Base-by-base conservation (phyloP, 345 rosid species). In the Lumnitzera racemosa region DNA sequence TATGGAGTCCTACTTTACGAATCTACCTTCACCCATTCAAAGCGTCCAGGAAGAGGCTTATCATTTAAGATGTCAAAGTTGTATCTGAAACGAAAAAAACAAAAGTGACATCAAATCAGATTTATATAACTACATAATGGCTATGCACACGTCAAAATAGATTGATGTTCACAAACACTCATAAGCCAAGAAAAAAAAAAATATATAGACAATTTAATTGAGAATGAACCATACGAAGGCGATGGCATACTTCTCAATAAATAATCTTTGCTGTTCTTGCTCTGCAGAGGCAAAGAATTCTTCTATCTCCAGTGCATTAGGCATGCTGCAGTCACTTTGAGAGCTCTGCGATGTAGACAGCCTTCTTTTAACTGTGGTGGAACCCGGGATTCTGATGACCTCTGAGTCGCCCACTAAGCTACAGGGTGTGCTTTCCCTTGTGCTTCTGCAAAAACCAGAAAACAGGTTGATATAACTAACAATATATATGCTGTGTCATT, bases 61-160 rank as follows among this genome's bases (percentile, higher is more conserved):
- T 83, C 96, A 48, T 75, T 86, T 61, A 67, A 74, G 11, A 83
- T 51, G 69, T 91, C 98, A 67, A 84, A 91, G 88, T 91, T 79
- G 74, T 76, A 79, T 67, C 83, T 79, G 83, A 25, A 48, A 65
- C 12, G 24, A 12, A 3, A 25, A 17, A 11, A 29, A 16, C 15
- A 23, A 12, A 36, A 7, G 11, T 1, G 1, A 9, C 10, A 3
- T 2, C 3, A 36, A 36, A 36, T 36, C 43, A 36, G 43, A 36
- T 36, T 36, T 0, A 9, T 36, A 36, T 7, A 27, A 27, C 4
- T 27, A 2, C 31, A 27, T 27, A 27, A 27, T 27, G 31, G 31
- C 31, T 27, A 27, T 27, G 31, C 31, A 27, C 31, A 4, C 43
- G 1, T 36, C 43, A 36, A 36, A 36, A 36, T 36, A 36, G 10